Evolutionary conservation across 495 filamentous ascomycete species (phyloP).

Genomic region (Podospora bellae-mahoneyi): DNA sequence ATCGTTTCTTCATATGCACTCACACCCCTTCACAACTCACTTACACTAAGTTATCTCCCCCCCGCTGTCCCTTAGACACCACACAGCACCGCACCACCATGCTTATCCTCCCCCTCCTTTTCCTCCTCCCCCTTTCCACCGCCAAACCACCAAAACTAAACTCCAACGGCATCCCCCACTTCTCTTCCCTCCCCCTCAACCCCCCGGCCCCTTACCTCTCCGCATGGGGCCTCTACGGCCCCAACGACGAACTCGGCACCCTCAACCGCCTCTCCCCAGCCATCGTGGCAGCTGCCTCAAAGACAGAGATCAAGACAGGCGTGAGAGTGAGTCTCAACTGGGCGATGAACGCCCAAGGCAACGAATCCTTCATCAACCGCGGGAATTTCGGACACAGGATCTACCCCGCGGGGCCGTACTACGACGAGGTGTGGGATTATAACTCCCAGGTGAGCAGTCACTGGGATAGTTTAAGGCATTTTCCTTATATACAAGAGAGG

Average conservation of each 20-base stretch:
- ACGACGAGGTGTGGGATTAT: not conserved
- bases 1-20: too few species aligned
- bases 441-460: not conserved
- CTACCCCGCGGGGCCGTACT: constrained; percentile 26
- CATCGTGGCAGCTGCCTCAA: constrained; percentile 42
- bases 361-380: constrained; percentile 39
- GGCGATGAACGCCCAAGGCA: constrained; percentile 41
- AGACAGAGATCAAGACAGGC: constrained; percentile 52
- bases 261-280: constrained; percentile 47
- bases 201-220: constrained; percentile 40
- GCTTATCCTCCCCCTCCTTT: not conserved
- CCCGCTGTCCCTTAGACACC: not conserved
- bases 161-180: constrained; percentile 41
- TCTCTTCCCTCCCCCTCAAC: constrained; percentile 45
- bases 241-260: constrained; percentile 45
- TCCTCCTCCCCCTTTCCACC: not conserved
- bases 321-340: constrained; percentile 46
- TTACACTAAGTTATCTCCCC: not conserved
- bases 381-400: constrained; percentile 41
- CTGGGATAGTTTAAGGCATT: not conserved
- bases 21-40: not conserved
- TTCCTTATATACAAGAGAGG: not conserved
- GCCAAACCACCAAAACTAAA: constrained; percentile 26
- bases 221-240: constrained; percentile 52
- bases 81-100: not conserved